A percentile compares a stretch with the other conserved stretches of the same genome.
These are phyloP conservation scores for Mycena galopus DNA, from an alignment of 768 basidiomycete genomes.

Conservation along the genomic window DNA sequence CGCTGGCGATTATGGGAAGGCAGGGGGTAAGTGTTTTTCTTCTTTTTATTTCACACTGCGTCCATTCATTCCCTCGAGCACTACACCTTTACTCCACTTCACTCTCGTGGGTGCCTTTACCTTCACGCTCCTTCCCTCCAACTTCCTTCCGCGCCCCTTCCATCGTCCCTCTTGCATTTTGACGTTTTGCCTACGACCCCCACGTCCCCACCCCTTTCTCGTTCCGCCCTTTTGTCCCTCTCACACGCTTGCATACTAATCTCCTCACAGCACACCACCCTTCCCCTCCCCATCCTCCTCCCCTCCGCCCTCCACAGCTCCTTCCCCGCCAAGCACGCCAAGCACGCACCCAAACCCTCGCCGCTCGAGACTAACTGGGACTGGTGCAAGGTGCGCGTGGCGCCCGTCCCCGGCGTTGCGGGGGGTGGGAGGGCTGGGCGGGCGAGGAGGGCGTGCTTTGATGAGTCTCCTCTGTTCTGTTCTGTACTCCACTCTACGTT, in stretches of 20 bases:
- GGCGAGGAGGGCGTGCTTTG: slow-evolving; percentile 36
- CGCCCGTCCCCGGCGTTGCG: slow-evolving; percentile 68
- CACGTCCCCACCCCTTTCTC: no score
- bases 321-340: background rate
- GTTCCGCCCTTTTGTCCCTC: background rate
- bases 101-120: no score
- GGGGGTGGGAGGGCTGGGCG: slow-evolving; percentile 70
- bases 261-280: slow-evolving; percentile 54
- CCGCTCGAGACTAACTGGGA: slow-evolving; percentile 64
- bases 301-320: slow-evolving; percentile 49
- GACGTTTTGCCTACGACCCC: no score
- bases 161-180: background rate
- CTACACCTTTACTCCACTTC: no score
- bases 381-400: slow-evolving; percentile 63
- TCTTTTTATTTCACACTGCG: no score
- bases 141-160: no score
- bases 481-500: background rate
- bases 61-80: no score
- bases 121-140: no score
- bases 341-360: no score
- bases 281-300: slow-evolving; percentile 56
- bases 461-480: background rate
- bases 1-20: slow-evolving; percentile 13
- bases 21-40: slow-evolving; percentile 30
- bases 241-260: background rate